These are phyloP conservation scores for Neurospora crassa DNA, from an alignment of 2,329 filamentous ascomycete species.

Conservation along the genomic window DNA sequence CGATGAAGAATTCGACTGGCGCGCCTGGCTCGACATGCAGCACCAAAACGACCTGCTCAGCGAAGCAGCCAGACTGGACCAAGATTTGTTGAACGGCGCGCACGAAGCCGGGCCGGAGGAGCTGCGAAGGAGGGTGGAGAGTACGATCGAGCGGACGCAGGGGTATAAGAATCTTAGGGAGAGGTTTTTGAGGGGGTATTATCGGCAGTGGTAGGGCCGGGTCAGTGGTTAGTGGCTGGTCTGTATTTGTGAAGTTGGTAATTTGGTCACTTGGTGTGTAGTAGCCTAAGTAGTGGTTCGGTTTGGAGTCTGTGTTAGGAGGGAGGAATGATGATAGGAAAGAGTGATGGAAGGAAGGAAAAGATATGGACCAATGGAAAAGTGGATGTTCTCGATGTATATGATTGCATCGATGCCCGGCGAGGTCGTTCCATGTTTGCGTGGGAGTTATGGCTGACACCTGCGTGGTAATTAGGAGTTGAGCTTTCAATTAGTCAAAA, in stretches of 20 bases:
- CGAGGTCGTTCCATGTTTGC: neutral
- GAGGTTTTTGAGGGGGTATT: constrained; percentile 8
- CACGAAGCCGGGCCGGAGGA: constrained; percentile 1
- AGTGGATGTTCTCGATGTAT: neutral
- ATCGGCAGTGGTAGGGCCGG: constrained; percentile 9
- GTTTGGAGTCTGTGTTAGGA: neutral
- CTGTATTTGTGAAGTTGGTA: neutral
- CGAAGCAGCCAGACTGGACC: neutral
- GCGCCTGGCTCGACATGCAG: constrained; percentile 3
- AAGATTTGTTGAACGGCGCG: neutral
- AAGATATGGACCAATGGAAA: neutral
- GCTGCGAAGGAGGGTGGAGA: neutral
- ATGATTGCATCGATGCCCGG: neutral
- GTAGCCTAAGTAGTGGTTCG: neutral
- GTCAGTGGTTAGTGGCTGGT: neutral
- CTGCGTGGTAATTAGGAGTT: neutral
- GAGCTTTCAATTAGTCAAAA: neutral
- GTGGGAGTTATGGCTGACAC: neutral
- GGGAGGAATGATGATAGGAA: neutral
- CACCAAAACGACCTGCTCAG: neutral
- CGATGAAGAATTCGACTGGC: neutral
- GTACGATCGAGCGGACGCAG: neutral
- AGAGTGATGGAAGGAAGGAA: neutral
- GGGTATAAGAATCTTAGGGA: neutral
- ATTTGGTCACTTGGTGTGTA: neutral